Evolutionary conservation across 2,329 filamentous ascomycete species (phyloP), one percentile per base, ranked within the genome.

Genomic region (Nemania sp.): DNA sequence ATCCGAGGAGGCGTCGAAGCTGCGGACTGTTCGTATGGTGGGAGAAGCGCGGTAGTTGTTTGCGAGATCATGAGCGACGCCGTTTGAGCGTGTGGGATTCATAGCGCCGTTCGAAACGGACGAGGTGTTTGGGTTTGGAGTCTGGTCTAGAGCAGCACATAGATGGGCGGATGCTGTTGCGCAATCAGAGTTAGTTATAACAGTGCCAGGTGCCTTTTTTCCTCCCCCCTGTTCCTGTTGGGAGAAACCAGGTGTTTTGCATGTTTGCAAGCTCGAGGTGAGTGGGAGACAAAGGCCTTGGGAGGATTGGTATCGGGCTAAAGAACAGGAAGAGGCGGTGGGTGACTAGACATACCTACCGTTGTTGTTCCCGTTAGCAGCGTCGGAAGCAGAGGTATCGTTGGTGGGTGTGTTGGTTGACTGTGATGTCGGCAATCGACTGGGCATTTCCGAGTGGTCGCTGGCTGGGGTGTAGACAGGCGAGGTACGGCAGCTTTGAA

Each of bases 1-100:
- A 57, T 79, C 76, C 25, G 77, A 77, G 43, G 73, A 69, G 35
- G 75, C 79, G 71, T 86, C 83, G 70, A 81, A 80, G 74, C 81
- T 85, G 40, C 79, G 77, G 39, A 87, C 84, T 56, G 82, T 80
- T 63, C 84, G 82, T 63, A 87, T 87, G 32, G 83, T 67, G 9
- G 67, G 78, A 77, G 56, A 75, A 70, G 64, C 74, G 76, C 54
- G 75, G 72, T 59, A 68, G 68, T 60, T 71, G 62, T 67, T 69
- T 65, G 56, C 68, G 18, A 62, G 48, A 46, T 67, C 60, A 49
- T 65, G 63, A n/a, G 65, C 62, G 55, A 67, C 48, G 57, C 63
- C 62, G 60, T 65, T 65, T 54, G 64, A 59, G 57, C 63, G 65
- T 60, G 62, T 67, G 48, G 63, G 61, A 58, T 66, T 67, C 62